These are phyloP conservation scores for Arabis alpina DNA, from an alignment of 345 rosid species.

Conservation along the genomic window DNA sequence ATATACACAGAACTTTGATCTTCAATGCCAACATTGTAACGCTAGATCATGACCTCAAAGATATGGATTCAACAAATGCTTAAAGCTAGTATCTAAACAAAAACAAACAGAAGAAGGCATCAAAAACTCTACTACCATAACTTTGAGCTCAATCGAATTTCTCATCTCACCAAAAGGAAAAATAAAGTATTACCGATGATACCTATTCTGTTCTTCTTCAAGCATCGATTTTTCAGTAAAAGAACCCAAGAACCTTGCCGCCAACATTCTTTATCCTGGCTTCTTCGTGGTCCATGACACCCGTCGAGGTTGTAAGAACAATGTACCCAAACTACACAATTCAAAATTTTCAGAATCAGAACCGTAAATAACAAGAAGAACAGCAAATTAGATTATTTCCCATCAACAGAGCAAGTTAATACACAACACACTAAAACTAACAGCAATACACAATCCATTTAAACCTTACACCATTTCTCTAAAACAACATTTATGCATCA, in stretches of 20 bases:
- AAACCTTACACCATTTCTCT: no score
- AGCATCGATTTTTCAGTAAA: conserved; percentile 48
- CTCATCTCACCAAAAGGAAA: conserved; percentile 31
- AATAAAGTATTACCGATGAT: conserved; percentile 28
- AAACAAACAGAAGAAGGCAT: no score
- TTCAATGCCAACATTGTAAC: neutral
- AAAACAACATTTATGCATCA: neutral
- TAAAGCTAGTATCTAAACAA: conserved; percentile 8
- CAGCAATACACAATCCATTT: neutral
- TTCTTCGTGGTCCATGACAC: conserved; percentile 89
- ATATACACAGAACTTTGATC: neutral
- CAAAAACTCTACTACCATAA: no score
- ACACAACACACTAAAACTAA: neutral
- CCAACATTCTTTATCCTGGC: conserved; percentile 90
- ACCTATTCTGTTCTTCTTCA: neutral
- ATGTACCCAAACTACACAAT: conserved; percentile 69
- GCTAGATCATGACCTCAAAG: neutral
- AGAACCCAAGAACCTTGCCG: conserved; percentile 83
- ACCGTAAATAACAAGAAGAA: neutral
- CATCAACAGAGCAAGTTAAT: neutral
- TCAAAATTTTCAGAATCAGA: neutral
- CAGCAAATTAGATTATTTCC: neutral
- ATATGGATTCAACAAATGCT: neutral
- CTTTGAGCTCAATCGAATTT: conserved; percentile 35
- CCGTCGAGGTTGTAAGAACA: conserved; percentile 79